phyloP scores from a whole-genome alignment of 1,284 basidiomycete species.

The Sanghuangporus weigelae region DNA sequence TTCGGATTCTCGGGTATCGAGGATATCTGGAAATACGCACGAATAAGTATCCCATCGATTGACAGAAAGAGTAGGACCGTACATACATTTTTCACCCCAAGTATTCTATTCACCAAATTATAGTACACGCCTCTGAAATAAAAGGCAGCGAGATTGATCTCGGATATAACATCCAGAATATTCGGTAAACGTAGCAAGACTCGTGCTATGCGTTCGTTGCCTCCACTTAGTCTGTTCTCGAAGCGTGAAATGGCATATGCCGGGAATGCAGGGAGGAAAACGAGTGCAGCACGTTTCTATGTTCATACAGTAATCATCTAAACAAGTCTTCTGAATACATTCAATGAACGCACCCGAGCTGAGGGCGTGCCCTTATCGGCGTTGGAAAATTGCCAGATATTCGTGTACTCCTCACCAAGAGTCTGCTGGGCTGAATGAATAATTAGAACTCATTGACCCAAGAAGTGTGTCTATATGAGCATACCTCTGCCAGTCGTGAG shows the following conservation, averaged over 20 bases:
- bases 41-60: not conserved
- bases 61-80: not conserved
- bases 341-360: slow-evolving; percentile 24
- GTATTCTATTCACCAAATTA: slow-evolving; percentile 64
- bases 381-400: slow-evolving; percentile 68
- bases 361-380: slow-evolving; percentile 35
- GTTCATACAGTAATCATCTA: not conserved
- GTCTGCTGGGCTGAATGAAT: slow-evolving; percentile 62
- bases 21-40: slow-evolving; percentile 52
- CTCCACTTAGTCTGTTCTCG: slow-evolving; percentile 31
- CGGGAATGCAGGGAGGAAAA: slow-evolving; percentile 63
- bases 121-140: slow-evolving; percentile 80
- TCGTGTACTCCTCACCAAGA: slow-evolving; percentile 88
- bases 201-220: slow-evolving; percentile 32
- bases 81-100: slow-evolving; percentile 71
- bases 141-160: slow-evolving; percentile 79
- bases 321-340: not conserved
- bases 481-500: slow-evolving; percentile 74
- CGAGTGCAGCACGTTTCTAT: slow-evolving; percentile 44
- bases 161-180: slow-evolving; percentile 49
- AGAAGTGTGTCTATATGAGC: slow-evolving; percentile 17
- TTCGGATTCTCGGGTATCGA: slow-evolving; percentile 66
- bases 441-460: not conserved
- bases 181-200: slow-evolving; percentile 41
- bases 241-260: slow-evolving; percentile 54